Evolutionary conservation across 75 land plant genomes (phyloP).

Genomic region (Cryptomeria japonica): DNA sequence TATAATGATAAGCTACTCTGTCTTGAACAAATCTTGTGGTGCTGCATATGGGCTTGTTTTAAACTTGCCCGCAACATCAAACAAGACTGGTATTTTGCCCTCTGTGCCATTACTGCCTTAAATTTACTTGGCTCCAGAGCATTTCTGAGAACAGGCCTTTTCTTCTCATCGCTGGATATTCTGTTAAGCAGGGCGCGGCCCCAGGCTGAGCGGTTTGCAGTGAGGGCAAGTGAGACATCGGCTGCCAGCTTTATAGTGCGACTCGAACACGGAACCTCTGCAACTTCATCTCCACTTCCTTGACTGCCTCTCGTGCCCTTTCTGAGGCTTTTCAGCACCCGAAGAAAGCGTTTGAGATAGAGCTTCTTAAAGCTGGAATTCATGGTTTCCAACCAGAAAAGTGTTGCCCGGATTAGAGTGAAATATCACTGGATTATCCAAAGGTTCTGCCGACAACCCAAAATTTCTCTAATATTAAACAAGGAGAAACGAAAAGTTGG

Average conservation of each 20-base stretch:
- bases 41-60: not conserved
- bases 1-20: no score
- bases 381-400: not conserved
- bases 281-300: not conserved
- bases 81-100: not conserved
- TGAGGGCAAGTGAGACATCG: not conserved
- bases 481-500: no score
- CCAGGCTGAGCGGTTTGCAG: no score
- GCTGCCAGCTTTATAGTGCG: constrained; percentile 1
- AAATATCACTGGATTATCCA: no score
- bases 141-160: not conserved
- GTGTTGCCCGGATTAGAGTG: no score
- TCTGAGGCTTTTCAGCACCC: not conserved
- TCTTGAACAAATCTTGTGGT: not conserved
- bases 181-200: no score
- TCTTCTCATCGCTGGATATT: no score
- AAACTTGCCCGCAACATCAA: not conserved
- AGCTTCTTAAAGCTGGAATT: not conserved
- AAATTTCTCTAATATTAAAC: no score
- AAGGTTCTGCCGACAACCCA: no score
- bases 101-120: not conserved
- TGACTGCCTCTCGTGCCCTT: not conserved
- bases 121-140: not conserved
- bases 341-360: not conserved
- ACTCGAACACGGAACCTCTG: not conserved